These are phyloP conservation scores for Akanthomyces uredinophilus DNA, from an alignment of 2,329 filamentous ascomycete species.

Conservation along the genomic window DNA sequence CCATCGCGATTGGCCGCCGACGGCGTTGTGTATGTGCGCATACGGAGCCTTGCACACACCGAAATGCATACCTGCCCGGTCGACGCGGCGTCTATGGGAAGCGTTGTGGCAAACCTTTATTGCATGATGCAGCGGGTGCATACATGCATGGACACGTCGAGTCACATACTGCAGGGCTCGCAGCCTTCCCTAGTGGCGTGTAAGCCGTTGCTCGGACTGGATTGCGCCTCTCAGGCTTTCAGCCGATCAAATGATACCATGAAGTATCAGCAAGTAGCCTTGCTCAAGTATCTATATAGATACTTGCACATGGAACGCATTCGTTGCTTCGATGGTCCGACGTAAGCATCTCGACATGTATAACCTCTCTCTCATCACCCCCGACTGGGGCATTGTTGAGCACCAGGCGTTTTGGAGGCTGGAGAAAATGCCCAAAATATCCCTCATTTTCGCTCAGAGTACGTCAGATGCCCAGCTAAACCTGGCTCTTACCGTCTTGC, in stretches of 20 bases:
- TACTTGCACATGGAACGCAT: background rate
- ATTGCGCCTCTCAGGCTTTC: background rate
- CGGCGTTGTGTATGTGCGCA: background rate
- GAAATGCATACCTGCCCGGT: background rate
- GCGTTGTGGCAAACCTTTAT: background rate
- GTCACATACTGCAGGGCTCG: background rate
- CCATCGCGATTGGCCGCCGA: background rate
- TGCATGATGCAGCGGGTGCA: background rate
- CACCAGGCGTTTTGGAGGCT: background rate
- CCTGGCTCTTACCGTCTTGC: background rate
- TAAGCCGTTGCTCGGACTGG: background rate
- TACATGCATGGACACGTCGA: background rate
- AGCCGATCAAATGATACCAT: background rate
- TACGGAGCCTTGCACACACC: background rate
- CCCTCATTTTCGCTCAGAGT: background rate
- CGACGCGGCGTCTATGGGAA: background rate
- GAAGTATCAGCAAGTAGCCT: too few relatives aligned
- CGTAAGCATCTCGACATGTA: background rate
- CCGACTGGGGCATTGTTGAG: background rate
- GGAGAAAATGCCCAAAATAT: too few relatives aligned
- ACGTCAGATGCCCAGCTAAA: background rate
- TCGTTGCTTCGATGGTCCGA: background rate
- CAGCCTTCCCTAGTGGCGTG: background rate
- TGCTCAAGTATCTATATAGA: too few relatives aligned
- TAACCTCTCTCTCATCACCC: background rate